Percentiles rank a stretch among this genome's conserved stretches.
Evolutionary conservation across 306 rosid genomes (phyloP).

Genomic region (Aeschynomene evenia): DNA sequence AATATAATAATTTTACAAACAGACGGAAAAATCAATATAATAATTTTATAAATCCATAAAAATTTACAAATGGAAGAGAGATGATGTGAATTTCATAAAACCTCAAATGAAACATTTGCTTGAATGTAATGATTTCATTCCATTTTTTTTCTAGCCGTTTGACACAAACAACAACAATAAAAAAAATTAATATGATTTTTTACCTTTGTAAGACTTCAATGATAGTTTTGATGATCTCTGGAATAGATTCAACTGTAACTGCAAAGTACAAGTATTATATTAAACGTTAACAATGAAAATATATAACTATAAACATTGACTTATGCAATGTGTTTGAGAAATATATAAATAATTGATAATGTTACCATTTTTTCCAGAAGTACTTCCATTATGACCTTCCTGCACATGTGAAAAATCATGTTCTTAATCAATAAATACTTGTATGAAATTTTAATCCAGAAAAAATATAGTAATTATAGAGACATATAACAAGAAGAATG

Average conservation of each 20-base stretch:
- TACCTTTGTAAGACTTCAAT: constrained; percentile 31
- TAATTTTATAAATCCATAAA: no score
- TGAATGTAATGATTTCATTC: no score
- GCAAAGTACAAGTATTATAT: constrained; percentile 7
- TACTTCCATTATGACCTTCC: neutral
- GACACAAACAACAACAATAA: neutral
- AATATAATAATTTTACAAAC: no score
- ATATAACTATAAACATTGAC: neutral
- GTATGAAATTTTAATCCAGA: no score
- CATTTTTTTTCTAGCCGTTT: neutral
- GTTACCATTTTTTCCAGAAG: constrained; percentile 21
- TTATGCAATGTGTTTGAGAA: neutral
- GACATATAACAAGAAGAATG: neutral
- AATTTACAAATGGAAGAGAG: no score
- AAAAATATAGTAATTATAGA: no score
- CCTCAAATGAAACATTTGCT: no score
- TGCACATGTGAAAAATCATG: neutral
- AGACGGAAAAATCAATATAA: no score
- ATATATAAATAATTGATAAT: constrained; percentile 15
- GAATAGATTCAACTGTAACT: constrained; percentile 1
- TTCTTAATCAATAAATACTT: no score
- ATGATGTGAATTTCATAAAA: no score
- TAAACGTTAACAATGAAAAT: neutral
- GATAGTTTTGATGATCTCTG: neutral
- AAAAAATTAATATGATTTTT: neutral